These are phyloP conservation scores for Phytophthora tentaculata DNA, from an alignment of 352 stramenopile genomes.

Conservation along the genomic window DNA sequence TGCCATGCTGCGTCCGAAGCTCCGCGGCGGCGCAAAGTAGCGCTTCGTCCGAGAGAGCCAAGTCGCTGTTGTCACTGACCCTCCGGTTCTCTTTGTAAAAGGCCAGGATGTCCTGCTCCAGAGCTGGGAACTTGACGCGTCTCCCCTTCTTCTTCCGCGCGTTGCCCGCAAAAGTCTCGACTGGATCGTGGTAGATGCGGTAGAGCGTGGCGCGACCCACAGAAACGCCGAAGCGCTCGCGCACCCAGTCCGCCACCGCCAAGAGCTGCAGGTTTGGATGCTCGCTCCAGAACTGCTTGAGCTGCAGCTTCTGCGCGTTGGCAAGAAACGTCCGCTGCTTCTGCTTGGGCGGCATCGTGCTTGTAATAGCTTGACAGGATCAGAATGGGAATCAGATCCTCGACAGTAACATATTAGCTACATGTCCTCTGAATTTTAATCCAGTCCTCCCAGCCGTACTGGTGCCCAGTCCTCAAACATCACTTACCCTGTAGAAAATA, in stretches of 20 bases:
- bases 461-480: too few species aligned
- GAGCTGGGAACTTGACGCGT: constrained; percentile 52
- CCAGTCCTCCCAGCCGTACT: too few species aligned
- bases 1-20: constrained; percentile 41
- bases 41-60: constrained; percentile 32
- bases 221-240: constrained; percentile 36
- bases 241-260: constrained; percentile 43
- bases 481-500: too few species aligned
- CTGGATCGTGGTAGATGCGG: constrained; percentile 46
- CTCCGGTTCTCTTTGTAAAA: constrained; percentile 33
- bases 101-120: constrained; percentile 44
- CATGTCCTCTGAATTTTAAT: too few species aligned
- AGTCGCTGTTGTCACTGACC: not conserved
- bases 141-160: constrained; percentile 42
- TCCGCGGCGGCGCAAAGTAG: constrained; percentile 38
- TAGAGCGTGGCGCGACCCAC: constrained; percentile 55
- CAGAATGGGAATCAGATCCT: constrained; percentile 22
- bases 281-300: constrained; percentile 43
- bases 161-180: constrained; percentile 36
- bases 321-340: constrained; percentile 43
- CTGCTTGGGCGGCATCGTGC: constrained; percentile 15
- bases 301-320: constrained; percentile 49
- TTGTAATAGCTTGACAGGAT: constrained; percentile 3
- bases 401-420: constrained; percentile 7
- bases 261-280: constrained; percentile 39